Conservation (phyloP, 441 rosid species). For the Populus trichocarpa region DNA sequence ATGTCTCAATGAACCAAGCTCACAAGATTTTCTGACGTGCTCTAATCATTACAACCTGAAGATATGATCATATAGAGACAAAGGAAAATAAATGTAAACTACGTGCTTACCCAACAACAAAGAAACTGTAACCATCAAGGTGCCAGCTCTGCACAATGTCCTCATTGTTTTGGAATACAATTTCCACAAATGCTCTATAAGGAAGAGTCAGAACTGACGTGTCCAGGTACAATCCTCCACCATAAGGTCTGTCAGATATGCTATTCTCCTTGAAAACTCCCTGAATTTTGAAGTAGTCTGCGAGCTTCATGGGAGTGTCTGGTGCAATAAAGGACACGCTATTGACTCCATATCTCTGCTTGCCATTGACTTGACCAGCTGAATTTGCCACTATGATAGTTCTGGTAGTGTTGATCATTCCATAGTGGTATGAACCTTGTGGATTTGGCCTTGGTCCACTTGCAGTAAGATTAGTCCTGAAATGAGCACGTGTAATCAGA, state of each 20-base stretch:
- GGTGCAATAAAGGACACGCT: conserved; percentile 68
- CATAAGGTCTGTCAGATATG: conserved; percentile 59
- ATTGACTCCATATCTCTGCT: conserved; percentile 87
- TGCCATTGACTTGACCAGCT: conserved; percentile 71
- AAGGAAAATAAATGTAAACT: not conserved
- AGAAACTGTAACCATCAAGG: conserved; percentile 81
- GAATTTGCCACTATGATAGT: conserved; percentile 65
- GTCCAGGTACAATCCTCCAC: conserved; percentile 70
- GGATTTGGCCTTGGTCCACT: conserved; percentile 99
- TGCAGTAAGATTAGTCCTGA: conserved; percentile 90
- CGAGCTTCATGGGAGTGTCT: conserved; percentile 94
- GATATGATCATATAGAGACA: not conserved
- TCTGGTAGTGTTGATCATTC: conserved; percentile 68
- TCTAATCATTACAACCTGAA: not conserved
- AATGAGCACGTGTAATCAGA: conserved; percentile 8
- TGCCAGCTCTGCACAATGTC: conserved; percentile 78
- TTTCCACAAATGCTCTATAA: conserved; percentile 72
- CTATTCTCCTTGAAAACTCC: conserved; percentile 74
- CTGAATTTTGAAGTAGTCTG: conserved; percentile 68
- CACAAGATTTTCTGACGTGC: not conserved
- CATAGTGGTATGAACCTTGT: conserved; percentile 97
- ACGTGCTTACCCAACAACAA: conserved; percentile 78
- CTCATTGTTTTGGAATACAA: conserved; percentile 72
- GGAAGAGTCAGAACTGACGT: conserved; percentile 73
- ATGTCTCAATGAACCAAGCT: not conserved